Percentiles rank a stretch among this genome's conserved stretches.
Evolutionary conservation across 2,329 filamentous ascomycete genomes (phyloP).

Genomic region (Verticillium alfalfae): DNA sequence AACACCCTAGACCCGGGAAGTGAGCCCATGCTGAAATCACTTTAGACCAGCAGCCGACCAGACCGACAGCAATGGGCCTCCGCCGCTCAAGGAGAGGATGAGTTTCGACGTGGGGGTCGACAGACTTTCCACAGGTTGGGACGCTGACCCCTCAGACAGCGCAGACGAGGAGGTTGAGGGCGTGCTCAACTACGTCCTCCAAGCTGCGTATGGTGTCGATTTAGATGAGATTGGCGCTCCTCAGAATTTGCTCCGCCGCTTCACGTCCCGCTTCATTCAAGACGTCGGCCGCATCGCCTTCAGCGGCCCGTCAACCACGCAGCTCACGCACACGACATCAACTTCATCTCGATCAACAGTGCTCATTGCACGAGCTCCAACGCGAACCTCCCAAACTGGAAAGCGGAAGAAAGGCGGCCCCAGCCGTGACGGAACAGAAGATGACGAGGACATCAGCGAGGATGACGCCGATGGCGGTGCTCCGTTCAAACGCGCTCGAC

Average conservation of each 20-base stretch:
- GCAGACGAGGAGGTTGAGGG: conserved; percentile 26
- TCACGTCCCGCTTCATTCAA: conserved; percentile 25
- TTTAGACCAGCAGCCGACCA: background rate
- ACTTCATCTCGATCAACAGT: conserved; percentile 19
- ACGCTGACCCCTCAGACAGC: conserved; percentile 19
- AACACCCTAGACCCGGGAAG: background rate
- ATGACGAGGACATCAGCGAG: conserved; percentile 27
- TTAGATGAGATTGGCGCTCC: conserved; percentile 23
- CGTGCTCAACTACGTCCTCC: conserved; percentile 27
- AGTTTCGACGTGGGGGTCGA: conserved; percentile 11
- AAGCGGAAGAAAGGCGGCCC: conserved; percentile 28
- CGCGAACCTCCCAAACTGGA: conserved; percentile 9
- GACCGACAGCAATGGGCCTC: background rate
- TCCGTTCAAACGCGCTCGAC: conserved; percentile 21
- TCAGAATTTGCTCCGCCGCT: conserved; percentile 17
- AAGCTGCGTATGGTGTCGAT: conserved; percentile 30
- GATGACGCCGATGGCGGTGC: conserved; percentile 21
- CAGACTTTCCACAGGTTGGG: conserved; percentile 12
- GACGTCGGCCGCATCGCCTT: conserved; percentile 24
- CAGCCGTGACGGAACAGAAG: conserved; percentile 17
- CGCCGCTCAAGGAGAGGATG: conserved; percentile 6
- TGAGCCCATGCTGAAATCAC: background rate
- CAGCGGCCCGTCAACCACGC: conserved; percentile 16
- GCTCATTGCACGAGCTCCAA: conserved; percentile 2
- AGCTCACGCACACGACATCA: conserved; percentile 22